A percentile compares a stretch with the other conserved stretches of the same genome.
Evolutionary conservation across 73 alveolate genomes (phyloP).

Genomic region (Durusdinium trenchii): DNA sequence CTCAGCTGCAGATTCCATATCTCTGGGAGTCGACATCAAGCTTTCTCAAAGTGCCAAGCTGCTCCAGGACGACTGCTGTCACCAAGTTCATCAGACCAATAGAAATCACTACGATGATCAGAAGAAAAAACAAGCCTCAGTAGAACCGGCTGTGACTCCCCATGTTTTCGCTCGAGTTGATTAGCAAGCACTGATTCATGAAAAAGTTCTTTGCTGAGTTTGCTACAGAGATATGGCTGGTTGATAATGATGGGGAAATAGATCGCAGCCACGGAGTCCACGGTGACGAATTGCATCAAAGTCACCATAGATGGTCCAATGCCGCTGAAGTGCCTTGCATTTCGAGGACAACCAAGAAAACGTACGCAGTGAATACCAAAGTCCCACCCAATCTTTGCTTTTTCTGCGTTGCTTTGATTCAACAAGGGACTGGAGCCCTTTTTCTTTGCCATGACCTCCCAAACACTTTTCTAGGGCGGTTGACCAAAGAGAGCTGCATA

Average conservation of each 20-base stretch:
- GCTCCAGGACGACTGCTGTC: conserved; percentile 40
- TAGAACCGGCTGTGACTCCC: background rate
- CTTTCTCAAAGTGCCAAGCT: background rate
- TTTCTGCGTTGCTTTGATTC: background rate
- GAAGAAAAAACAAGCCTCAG: background rate
- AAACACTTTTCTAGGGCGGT: too few species aligned
- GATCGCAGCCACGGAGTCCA: conserved; percentile 50
- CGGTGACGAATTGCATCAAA: conserved; percentile 51
- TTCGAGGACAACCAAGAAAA: background rate
- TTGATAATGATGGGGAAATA: background rate
- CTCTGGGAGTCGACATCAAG: background rate
- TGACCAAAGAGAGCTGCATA: too few species aligned
- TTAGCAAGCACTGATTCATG: background rate
- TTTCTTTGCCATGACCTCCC: too few species aligned
- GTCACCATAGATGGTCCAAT: conserved; percentile 14
- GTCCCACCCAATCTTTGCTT: background rate
- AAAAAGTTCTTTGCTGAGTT: background rate
- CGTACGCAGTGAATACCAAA: background rate
- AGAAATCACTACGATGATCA: conserved; percentile 7
- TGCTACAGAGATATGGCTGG: background rate
- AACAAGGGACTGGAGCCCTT: too few species aligned
- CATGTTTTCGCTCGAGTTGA: background rate
- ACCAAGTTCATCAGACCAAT: conserved; percentile 59
- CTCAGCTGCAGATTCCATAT: background rate
- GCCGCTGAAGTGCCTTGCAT: conserved; percentile 43